phyloP scores from a whole-genome alignment of 768 basidiomycete species.

The Holtermanniella nyarrowii region DNA sequence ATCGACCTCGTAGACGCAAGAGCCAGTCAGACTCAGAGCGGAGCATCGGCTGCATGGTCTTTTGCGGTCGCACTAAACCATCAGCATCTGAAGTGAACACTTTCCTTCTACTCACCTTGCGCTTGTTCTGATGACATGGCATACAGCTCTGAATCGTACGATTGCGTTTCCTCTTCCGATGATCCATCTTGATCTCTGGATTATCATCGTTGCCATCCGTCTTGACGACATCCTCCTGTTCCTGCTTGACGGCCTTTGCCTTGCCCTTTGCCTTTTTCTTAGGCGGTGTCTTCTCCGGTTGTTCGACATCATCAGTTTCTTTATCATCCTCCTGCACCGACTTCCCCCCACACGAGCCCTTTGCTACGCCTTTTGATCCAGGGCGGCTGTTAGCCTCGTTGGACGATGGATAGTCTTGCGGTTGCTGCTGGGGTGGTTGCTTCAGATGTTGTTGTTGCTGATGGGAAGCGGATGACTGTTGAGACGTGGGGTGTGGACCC shows the following conservation, averaged over 20 bases:
- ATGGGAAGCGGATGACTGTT: too few species aligned
- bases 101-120: conserved; percentile 53
- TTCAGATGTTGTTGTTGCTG: too few species aligned
- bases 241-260: neutral
- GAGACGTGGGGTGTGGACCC: too few species aligned
- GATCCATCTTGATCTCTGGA: conserved; percentile 35
- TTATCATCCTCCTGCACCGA: too few species aligned
- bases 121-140: conserved; percentile 80
- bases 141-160: conserved; percentile 77
- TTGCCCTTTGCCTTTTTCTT: too few species aligned
- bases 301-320: too few species aligned
- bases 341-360: too few species aligned
- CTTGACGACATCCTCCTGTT: neutral
- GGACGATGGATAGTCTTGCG: too few species aligned
- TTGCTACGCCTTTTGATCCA: too few species aligned
- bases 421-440: too few species aligned
- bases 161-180: conserved; percentile 72
- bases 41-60: conserved; percentile 85
- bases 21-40: conserved; percentile 81
- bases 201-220: conserved; percentile 1
- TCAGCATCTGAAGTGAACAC: conserved; percentile 1
- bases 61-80: conserved; percentile 71
- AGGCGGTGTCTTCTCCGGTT: too few species aligned
- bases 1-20: conserved; percentile 91
- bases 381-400: too few species aligned